phyloP scores from a whole-genome alignment of 495 filamentous ascomycete genomes.

The Pseudoneurospora amorphoporcata region DNA sequence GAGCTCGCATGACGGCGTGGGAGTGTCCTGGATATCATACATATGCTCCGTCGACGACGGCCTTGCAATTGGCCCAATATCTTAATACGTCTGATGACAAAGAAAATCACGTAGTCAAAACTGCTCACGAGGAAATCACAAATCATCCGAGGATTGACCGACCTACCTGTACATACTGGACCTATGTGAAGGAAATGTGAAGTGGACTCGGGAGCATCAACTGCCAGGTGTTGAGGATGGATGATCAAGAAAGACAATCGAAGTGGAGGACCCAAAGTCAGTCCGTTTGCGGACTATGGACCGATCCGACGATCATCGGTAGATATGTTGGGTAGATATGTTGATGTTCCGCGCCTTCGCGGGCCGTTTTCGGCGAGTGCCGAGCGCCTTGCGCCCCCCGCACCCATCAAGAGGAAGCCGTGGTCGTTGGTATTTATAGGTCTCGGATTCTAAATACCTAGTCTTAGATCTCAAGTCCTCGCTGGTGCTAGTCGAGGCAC shows the following conservation, averaged over 20 bases:
- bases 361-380: not conserved
- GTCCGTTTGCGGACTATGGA: not conserved
- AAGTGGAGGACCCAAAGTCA: not conserved
- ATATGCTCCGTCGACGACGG: too few relatives aligned
- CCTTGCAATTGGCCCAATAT: too few relatives aligned
- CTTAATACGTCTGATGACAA: too few relatives aligned
- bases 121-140: not conserved
- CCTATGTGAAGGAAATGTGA: not conserved
- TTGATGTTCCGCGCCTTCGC: not conserved
- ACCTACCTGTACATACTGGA: not conserved
- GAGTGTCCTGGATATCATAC: too few relatives aligned
- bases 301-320: not conserved
- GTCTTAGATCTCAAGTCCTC: not conserved
- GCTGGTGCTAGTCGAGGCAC: not conserved
- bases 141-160: not conserved
- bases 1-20: constrained; percentile 1
- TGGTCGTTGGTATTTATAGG: not conserved
- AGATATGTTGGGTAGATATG: not conserved
- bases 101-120: not conserved
- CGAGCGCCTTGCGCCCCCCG: not conserved
- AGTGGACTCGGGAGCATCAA: not conserved
- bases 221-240: not conserved
- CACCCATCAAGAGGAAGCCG: not conserved
- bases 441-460: not conserved
- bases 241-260: not conserved